Evolutionary conservation across 2,329 filamentous ascomycete species (phyloP).

Genomic region (Lachnellula arida): DNA sequence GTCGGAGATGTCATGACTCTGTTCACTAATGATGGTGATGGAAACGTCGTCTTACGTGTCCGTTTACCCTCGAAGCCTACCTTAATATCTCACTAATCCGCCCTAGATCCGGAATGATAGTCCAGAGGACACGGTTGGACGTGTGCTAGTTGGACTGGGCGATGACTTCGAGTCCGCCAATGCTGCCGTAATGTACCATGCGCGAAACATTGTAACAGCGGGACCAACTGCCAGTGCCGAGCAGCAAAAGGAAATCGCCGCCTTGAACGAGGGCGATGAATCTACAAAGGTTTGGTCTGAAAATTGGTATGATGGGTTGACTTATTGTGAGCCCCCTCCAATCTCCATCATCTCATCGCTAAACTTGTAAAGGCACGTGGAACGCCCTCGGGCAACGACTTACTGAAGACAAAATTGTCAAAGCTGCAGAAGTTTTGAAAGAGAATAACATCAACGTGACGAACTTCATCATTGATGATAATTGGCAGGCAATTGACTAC

Average conservation of each 20-base stretch:
- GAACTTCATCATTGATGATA: constrained; percentile 93
- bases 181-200: constrained; percentile 80
- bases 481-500: constrained; percentile 77
- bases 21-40: constrained; percentile 60
- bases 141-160: constrained; percentile 66
- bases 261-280: constrained; percentile 42
- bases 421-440: constrained; percentile 67
- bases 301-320: constrained; percentile 87
- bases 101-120: constrained; percentile 64
- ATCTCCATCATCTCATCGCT: background rate
- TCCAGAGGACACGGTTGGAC: constrained; percentile 47
- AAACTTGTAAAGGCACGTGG: constrained; percentile 63
- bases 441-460: constrained; percentile 70
- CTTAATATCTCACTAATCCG: constrained; percentile 1
- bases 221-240: constrained; percentile 41
- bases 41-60: constrained; percentile 63
- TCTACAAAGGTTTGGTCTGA: constrained; percentile 61
- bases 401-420: constrained; percentile 72
- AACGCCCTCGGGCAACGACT: constrained; percentile 83
- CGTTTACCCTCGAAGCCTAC: constrained; percentile 11
- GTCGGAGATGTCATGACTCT: constrained; percentile 64
- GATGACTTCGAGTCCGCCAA: constrained; percentile 70
- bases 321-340: constrained; percentile 58
- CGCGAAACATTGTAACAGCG: constrained; percentile 58
- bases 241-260: constrained; percentile 42